These are phyloP conservation scores for Rhodotorula sphaerocarpa DNA, from an alignment of 768 basidiomycete species.

Conservation along the genomic window DNA sequence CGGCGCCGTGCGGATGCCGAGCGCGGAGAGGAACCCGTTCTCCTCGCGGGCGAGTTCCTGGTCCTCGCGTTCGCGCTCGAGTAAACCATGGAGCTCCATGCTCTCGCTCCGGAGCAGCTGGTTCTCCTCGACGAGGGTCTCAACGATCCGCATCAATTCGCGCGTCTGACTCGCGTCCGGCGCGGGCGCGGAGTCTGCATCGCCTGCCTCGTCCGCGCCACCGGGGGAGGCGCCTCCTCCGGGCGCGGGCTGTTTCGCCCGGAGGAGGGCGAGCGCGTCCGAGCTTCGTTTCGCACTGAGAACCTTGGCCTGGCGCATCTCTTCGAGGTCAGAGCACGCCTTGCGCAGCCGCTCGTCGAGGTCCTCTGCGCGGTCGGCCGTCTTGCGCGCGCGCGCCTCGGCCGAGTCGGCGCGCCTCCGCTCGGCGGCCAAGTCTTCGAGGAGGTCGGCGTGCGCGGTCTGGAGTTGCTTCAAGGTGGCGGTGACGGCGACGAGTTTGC, in stretches of 20 bases:
- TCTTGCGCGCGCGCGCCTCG: constrained; percentile 52
- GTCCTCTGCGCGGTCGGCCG: constrained; percentile 17
- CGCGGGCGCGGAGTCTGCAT: not conserved
- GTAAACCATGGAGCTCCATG: constrained; percentile 33
- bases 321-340: constrained; percentile 30
- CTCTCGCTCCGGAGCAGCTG: constrained; percentile 26
- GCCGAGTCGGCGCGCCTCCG: constrained; percentile 59
- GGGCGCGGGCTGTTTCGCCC: not conserved
- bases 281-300: constrained; percentile 18
- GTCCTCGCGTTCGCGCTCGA: constrained; percentile 34
- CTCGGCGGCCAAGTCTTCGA: constrained; percentile 70
- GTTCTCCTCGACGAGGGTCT: constrained; percentile 35
- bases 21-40: constrained; percentile 5
- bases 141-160: constrained; percentile 35
- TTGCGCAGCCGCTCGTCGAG: constrained; percentile 22
- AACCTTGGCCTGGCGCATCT: constrained; percentile 36
- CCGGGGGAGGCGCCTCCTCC: not conserved
- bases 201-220: not conserved
- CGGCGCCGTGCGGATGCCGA: constrained; percentile 5
- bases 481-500: constrained; percentile 64
- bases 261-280: constrained; percentile 21
- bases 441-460: constrained; percentile 66
- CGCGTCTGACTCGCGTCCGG: not conserved
- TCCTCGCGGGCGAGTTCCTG: constrained; percentile 1
- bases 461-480: constrained; percentile 56